Percentiles rank a stretch among this genome's conserved stretches.
Conservation (phyloP, 768 basidiomycete genomes). For the Vararia minispora region DNA sequence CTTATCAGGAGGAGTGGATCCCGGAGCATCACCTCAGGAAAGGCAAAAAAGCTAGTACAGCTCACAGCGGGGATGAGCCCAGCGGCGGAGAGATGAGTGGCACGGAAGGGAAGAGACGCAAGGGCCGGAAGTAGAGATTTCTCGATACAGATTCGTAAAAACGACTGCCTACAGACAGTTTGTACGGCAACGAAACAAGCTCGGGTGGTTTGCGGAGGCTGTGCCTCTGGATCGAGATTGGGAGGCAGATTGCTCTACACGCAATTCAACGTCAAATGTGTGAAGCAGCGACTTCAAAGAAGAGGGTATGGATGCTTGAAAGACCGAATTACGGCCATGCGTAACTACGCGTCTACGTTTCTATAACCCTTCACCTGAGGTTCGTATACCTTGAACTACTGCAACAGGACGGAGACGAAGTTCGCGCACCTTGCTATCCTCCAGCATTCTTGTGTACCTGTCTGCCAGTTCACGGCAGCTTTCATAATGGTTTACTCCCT, state of each 20-base stretch:
- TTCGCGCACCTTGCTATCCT: slow-evolving; percentile 64
- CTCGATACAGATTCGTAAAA: too few relatives aligned
- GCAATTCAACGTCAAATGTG: neutral
- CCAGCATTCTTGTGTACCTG: slow-evolving; percentile 69
- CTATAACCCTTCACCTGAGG: slow-evolving; percentile 81
- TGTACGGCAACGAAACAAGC: neutral
- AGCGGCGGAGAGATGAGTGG: slow-evolving; percentile 59
- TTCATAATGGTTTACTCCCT: slow-evolving; percentile 89
- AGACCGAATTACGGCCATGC: too few relatives aligned
- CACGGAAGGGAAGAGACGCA: slow-evolving; percentile 37
- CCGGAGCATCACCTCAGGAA: slow-evolving; percentile 82
- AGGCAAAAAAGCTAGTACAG: slow-evolving; percentile 35
- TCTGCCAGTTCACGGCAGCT: slow-evolving; percentile 81
- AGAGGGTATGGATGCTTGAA: too few relatives aligned
- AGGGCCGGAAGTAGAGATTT: slow-evolving; percentile 39
- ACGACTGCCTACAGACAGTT: too few relatives aligned
- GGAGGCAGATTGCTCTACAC: too few relatives aligned
- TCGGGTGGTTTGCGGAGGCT: neutral
- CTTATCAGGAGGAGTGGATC: slow-evolving; percentile 86
- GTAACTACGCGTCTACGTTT: slow-evolving; percentile 45
- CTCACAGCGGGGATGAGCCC: slow-evolving; percentile 53
- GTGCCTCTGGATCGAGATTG: neutral
- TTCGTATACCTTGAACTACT: neutral
- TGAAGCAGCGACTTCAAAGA: neutral
- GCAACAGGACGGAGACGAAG: neutral